Conservation (phyloP, 768 basidiomycete species). For the Kwoniella bestiolae region DNA sequence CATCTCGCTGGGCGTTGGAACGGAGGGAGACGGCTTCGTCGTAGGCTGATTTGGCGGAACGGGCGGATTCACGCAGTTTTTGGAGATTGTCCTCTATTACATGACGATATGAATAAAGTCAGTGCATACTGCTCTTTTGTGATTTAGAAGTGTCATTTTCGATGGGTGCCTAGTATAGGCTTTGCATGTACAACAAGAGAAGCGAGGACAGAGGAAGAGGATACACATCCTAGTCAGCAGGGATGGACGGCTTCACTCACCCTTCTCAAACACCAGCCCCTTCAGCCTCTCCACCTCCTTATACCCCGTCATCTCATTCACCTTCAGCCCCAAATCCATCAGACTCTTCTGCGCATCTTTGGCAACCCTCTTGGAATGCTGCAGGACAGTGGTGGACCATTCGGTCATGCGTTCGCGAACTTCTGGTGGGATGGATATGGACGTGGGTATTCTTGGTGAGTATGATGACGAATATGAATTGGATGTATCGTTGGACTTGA, state of each 20-base stretch:
- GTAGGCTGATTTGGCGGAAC: conserved; percentile 73
- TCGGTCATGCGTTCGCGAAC: conserved; percentile 8
- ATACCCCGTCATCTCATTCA: conserved; percentile 93
- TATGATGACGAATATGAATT: background rate
- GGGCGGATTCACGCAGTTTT: conserved; percentile 68
- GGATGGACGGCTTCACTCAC: too few relatives aligned
- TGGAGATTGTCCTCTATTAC: conserved; percentile 73
- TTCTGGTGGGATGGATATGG: conserved; percentile 13
- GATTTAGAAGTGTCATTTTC: background rate
- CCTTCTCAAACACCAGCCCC: conserved; percentile 70
- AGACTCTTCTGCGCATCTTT: conserved; percentile 60
- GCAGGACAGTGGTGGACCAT: conserved; percentile 54
- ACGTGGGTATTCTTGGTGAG: background rate
- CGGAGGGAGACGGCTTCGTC: conserved; percentile 78
- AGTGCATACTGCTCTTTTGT: background rate
- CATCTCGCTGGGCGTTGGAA: conserved; percentile 86
- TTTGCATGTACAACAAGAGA: too few relatives aligned
- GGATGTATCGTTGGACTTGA: background rate
- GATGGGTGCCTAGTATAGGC: background rate
- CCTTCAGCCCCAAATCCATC: conserved; percentile 72
- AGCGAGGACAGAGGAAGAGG: too few relatives aligned
- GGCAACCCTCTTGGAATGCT: conserved; percentile 69
- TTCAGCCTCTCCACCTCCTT: conserved; percentile 75
- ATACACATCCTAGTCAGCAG: too few relatives aligned
- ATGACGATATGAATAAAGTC: conserved; percentile 7